Base-by-base conservation (phyloP, 176 grass and related monocot species). In the Carex parvula region DNA sequence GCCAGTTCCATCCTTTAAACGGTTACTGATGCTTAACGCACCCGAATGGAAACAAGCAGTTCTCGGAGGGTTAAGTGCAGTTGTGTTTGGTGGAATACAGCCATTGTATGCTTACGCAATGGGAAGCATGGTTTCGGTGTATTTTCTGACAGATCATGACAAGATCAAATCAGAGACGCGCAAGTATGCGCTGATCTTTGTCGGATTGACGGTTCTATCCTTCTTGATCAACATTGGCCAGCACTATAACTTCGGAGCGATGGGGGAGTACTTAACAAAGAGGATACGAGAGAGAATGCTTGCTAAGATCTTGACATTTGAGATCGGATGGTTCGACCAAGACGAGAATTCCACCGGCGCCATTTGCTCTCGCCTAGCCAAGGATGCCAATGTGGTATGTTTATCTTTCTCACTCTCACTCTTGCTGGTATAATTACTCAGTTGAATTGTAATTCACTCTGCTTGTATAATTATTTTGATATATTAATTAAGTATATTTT, bases 191-290 rank as follows among this genome's bases (percentile, higher is more conserved):
- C 87, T 99, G 52, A 83, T 95, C 58, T 99, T 99, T 64, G 70
- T 99, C 2, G 89, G 58, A 9, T 86, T 95, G 24, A 86, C 96
- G 3, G 48, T 92, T n/a, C 80, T 95, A 44, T 90, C 93, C 21
- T 93, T 99, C 89, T 71, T 92, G 70, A 94, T 99, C 81, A 99
- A 95, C 75, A 89, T 99, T 29, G 91, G 88, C 41, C 93, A 99
- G 81, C 96, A 99, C 83, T 99, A 99, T 89, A 99, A 92, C 90
- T 99, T 99, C 16, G 93, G 96, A 26, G 87, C 85, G 21, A 99
- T 99, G 96, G 96, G 96, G 5, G 96, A 99, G 78, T 99, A 95
- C 80, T 88, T 99, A 56, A 99, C 96, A 81, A 99, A 99, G 90
- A 95, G 96, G 67, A 72, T 99, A 17, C 86, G 96, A 69, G 88